Evolutionary conservation across 1,139 yeast genomes (phyloP), one percentile per base, ranked within the genome.

Genomic region (Eremothecium gossypii): DNA sequence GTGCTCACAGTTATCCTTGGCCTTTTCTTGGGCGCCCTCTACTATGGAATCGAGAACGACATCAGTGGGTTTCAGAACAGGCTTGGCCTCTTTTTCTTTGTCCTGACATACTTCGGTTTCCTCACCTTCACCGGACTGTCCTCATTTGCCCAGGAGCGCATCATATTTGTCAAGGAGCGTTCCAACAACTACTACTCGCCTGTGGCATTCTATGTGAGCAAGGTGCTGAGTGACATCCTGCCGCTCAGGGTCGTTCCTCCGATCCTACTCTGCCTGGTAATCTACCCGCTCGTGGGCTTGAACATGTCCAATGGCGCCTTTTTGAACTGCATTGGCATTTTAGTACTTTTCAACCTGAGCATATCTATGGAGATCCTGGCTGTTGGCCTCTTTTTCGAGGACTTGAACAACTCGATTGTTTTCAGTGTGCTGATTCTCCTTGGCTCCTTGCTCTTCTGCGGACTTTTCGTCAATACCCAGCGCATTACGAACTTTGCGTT

Each of bases 61-160:
- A 89, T 91, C 45, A 79, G 95, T 56, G 98, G 98, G 0, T 91
- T 91, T 69, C 98, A 91, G 61, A 91, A 91, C 63, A 74, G 98
- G 54, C 69, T 91, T 49, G 98, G 98, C 0, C 69, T 91, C 47
- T 91, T 91, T 64, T 89, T 91, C 70, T 89, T 89, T 61, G 66
- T 89, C 42, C 69, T 91, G 49, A 86, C 97, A 3, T 74, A 89
- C 55, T 89, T 91, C 67, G 98, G 98, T 0, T 91, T 91, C 61
- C 82, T 95, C 1, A 81, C 97, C 0, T 71, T 91, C 57, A 91
- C 97, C 0, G 95, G 96, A 0, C 69, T 91, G 42, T 89, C 86
- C 55, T 77, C 95, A 2, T 91, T 91, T 61, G 79, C 95, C 0
- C 73, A 77, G 45, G 98, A 91, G 60, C 71, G 97, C 52, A 77